Evolutionary conservation across 352 stramenopile species (phyloP).

Genomic region (Saprolegnia parasitica): DNA sequence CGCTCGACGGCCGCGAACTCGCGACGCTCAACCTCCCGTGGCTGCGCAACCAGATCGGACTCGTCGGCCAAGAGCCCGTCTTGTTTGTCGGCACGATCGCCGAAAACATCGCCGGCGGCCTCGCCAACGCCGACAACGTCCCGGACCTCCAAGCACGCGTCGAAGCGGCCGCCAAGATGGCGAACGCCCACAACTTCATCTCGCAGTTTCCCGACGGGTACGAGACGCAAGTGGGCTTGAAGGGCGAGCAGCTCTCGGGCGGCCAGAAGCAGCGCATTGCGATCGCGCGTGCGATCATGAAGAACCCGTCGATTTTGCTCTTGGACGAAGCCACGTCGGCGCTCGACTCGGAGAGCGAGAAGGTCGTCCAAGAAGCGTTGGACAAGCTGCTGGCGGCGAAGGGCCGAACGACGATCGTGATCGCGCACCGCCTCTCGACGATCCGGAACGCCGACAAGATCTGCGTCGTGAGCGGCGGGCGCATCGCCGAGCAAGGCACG

Average conservation of each 20-base stretch:
- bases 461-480: conserved; percentile 88
- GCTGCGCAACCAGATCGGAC: conserved; percentile 45
- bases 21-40: conserved; percentile 40
- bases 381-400: conserved; percentile 56
- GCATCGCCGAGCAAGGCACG: conserved; percentile 88
- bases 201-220: conserved; percentile 39
- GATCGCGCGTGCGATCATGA: conserved; percentile 41
- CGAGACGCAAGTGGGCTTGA: conserved; percentile 36
- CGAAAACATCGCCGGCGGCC: conserved; percentile 31
- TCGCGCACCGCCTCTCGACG: conserved; percentile 91
- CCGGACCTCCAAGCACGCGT: conserved; percentile 23
- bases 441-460: conserved; percentile 93
- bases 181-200: conserved; percentile 42
- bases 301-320: conserved; percentile 40
- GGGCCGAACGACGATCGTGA: conserved; percentile 86
- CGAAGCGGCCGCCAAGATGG: conserved; percentile 35
- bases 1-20: conserved; percentile 34
- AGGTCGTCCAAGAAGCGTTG: conserved; percentile 79
- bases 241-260: conserved; percentile 37
- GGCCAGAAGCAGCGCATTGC: conserved; percentile 48
- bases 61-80: conserved; percentile 28
- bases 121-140: neutral
- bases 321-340: conserved; percentile 83
- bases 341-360: conserved; percentile 74
- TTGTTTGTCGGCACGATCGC: conserved; percentile 31